phyloP scores from a whole-genome alignment of 2,329 filamentous ascomycete genomes.

The Sordariomycetes sp. region DNA sequence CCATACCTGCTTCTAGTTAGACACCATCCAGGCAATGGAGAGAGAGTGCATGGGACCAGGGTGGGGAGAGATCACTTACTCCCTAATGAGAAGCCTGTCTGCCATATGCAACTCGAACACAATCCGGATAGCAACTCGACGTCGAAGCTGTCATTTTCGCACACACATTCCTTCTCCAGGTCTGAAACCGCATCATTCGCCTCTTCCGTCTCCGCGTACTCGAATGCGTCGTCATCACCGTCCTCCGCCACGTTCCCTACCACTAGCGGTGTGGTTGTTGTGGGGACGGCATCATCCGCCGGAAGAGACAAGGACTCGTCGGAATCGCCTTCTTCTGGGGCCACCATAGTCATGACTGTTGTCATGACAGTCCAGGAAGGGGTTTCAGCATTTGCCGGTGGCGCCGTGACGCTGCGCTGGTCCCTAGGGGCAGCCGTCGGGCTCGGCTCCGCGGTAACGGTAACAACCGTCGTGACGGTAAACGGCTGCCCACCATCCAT shows the following conservation, averaged over 20 bases:
- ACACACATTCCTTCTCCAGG: constrained; percentile 24
- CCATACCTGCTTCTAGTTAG: constrained; percentile 17
- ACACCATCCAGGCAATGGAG: not conserved
- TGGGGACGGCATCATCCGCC: not conserved
- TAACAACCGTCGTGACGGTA: constrained; percentile 2
- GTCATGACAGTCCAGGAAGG: not conserved
- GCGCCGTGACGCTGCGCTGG: not conserved
- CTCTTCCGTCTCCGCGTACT: constrained; percentile 5
- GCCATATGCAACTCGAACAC: constrained; percentile 25
- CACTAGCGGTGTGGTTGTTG: constrained; percentile 5
- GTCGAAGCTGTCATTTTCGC: constrained; percentile 26
- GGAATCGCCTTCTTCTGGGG: not conserved
- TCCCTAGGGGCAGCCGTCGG: not conserved
- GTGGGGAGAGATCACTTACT: not conserved
- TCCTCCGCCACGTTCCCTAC: constrained; percentile 8
- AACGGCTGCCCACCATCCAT: not conserved
- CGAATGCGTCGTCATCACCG: not conserved
- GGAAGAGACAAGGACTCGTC: not conserved
- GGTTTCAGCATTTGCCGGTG: not conserved
- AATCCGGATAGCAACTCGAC: constrained; percentile 24
- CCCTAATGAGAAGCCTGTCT: constrained; percentile 11
- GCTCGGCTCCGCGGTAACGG: constrained; percentile 1
- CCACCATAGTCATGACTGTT: constrained; percentile 5
- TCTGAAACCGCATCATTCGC: constrained; percentile 8
- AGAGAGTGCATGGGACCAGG: not conserved